Evolutionary conservation across 345 rosid species (phyloP).

Genomic region (Euphorbia peplus): DNA sequence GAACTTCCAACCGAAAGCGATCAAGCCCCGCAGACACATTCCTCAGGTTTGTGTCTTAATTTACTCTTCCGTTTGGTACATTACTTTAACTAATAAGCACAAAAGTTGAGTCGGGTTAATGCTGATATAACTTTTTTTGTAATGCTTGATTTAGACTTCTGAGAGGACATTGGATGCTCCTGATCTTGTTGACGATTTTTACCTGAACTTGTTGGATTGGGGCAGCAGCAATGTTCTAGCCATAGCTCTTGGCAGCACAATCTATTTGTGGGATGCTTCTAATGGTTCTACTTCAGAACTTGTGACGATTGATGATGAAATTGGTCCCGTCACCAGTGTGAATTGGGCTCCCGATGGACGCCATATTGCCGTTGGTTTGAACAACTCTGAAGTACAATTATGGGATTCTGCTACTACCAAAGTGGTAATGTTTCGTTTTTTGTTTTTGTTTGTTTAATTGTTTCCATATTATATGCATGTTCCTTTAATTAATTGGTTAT

Average conservation of each 20-base stretch:
- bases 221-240: constrained; percentile 40
- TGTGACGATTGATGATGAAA: constrained; percentile 41
- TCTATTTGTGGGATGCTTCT: constrained; percentile 53
- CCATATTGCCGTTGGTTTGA: constrained; percentile 43
- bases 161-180: constrained; percentile 25
- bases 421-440: too few relatives aligned
- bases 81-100: too few relatives aligned
- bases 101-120: too few relatives aligned
- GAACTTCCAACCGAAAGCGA: constrained; percentile 1
- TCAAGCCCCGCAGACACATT: constrained; percentile 14
- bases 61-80: background rate
- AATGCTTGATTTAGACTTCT: background rate
- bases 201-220: constrained; percentile 31
- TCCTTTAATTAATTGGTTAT: background rate
- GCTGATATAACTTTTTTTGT: too few relatives aligned
- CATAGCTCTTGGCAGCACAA: constrained; percentile 45
- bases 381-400: constrained; percentile 50
- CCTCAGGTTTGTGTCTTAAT: constrained; percentile 5
- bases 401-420: constrained; percentile 40
- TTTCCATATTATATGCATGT: too few relatives aligned
- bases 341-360: constrained; percentile 49
- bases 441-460: too few relatives aligned
- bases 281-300: constrained; percentile 46
- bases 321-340: constrained; percentile 51
- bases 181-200: constrained; percentile 9